Base-by-base conservation (phyloP, 31 red algal species). In the Bonnemaisonia californica region DNA sequence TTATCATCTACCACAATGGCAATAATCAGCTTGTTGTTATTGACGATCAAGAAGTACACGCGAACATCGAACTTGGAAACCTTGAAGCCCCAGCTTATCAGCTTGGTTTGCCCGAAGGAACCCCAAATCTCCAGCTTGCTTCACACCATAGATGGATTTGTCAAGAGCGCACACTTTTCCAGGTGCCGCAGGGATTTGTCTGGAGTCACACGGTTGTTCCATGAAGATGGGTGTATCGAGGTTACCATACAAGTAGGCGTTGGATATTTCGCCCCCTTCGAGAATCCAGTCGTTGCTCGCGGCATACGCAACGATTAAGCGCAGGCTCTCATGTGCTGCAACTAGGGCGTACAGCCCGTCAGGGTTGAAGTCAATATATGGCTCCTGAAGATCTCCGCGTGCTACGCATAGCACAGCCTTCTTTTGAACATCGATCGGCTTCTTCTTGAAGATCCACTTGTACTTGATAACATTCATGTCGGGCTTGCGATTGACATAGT, bases 291-390 rank as follows among this genome's bases (percentile, higher is more conserved):
- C 31, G 2, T 7, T 61, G 57, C 26, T 29, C 2, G 57, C 12
- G 12, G 3, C 57, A 3, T 29, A 5, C 26, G 57, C 26, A n/a
- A n/a, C n/a, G n/a, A n/a, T n/a, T n/a, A n/a, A n/a, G n/a, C n/a
- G n/a, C n/a, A n/a, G n/a, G n/a, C n/a, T n/a, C n/a, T n/a, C n/a
- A n/a, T n/a, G n/a, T n/a, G n/a, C n/a, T n/a, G n/a, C n/a, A n/a
- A n/a, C n/a, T n/a, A n/a, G n/a, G n/a, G n/a, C n/a, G n/a, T n/a
- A n/a, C n/a, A n/a, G n/a, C n/a, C n/a, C n/a, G 57, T 61, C 57
- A 3, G 57, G 57, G 31, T 61, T 29, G 57, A 61, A 3, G 57
- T 61, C 57, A 23, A 61, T 29, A 61, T 61, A 61, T 61, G 57
- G 26, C 57, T 61, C 2, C 31, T 61, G 3, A 7, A 23, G 3